Conservation (phyloP, 495 filamentous ascomycete genomes). For the Aspergillus indologenus region DNA sequence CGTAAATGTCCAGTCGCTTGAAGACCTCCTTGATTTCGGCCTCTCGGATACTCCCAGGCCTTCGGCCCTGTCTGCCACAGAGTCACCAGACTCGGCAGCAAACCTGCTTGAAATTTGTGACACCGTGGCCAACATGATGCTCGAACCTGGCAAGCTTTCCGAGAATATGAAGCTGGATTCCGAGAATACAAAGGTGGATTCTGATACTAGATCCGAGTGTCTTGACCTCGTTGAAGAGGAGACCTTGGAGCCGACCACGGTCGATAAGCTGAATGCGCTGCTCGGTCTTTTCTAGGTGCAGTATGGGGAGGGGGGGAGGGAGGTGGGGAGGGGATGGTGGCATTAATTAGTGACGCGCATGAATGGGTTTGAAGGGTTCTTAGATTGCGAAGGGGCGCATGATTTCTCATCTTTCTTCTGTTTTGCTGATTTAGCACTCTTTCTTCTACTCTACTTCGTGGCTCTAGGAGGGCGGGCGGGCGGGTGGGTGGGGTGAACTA, state of each 20-base stretch:
- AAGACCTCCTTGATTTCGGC: constrained; percentile 24
- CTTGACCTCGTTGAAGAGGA: constrained; percentile 29
- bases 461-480: no score
- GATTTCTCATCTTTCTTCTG: no score
- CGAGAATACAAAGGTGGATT: not conserved
- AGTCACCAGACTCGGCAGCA: no score
- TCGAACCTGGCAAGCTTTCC: not conserved
- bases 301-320: no score
- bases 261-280: constrained; percentile 25
- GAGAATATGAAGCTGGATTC: not conserved
- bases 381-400: no score
- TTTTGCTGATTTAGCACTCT: no score
- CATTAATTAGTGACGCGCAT: not conserved
- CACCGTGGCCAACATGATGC: not conserved
- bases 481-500: no score
- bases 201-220: not conserved
- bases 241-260: constrained; percentile 27
- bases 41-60: constrained; percentile 2
- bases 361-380: no score
- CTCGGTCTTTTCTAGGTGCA: constrained; percentile 12
- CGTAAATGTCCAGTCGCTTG: constrained; percentile 12
- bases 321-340: not conserved
- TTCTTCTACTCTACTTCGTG: no score
- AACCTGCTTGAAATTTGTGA: not conserved
- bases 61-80: not conserved